These are phyloP conservation scores for Chaetoscypha palmicola DNA, from an alignment of 2,329 filamentous ascomycete genomes.

Conservation along the genomic window DNA sequence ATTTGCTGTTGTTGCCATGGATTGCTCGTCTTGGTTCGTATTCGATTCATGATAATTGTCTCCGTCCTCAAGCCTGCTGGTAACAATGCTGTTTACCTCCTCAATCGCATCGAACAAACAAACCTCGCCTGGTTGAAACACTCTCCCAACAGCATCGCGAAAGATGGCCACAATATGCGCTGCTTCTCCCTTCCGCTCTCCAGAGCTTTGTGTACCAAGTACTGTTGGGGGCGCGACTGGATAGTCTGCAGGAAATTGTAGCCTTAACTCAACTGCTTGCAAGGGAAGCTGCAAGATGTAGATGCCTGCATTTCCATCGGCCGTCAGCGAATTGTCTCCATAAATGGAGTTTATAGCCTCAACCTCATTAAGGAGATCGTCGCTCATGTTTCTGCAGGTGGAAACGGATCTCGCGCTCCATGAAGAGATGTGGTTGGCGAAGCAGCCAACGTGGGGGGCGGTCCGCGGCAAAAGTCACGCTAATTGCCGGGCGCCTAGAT, in stretches of 20 bases:
- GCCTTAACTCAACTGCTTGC: conserved; percentile 47
- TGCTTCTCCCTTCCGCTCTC: conserved; percentile 63
- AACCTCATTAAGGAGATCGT: conserved; percentile 60
- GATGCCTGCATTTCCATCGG: conserved; percentile 35
- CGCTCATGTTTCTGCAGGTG: too few relatives aligned
- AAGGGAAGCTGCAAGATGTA: conserved; percentile 62
- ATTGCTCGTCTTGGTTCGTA: not conserved
- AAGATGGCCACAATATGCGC: conserved; percentile 63
- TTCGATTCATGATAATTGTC: not conserved
- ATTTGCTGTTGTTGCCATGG: conserved; percentile 15
- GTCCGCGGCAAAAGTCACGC: too few relatives aligned
- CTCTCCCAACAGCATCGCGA: conserved; percentile 55
- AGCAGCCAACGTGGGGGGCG: too few relatives aligned
- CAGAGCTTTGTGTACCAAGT: conserved; percentile 72
- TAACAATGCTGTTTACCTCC: conserved; percentile 44
- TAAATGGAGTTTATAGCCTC: conserved; percentile 83
- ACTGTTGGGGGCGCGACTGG: conserved; percentile 67
- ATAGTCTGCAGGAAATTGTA: conserved; percentile 68
- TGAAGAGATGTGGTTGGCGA: too few relatives aligned
- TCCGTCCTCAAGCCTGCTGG: conserved; percentile 5
- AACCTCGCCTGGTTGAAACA: conserved; percentile 67
- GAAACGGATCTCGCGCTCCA: too few relatives aligned
- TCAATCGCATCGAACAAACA: conserved; percentile 92
- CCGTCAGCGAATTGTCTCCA: conserved; percentile 54
- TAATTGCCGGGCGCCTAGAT: too few relatives aligned